These are phyloP conservation scores for Phalaenopsis equestris DNA, from an alignment of 106 monocot genomes.

Conservation along the genomic window DNA sequence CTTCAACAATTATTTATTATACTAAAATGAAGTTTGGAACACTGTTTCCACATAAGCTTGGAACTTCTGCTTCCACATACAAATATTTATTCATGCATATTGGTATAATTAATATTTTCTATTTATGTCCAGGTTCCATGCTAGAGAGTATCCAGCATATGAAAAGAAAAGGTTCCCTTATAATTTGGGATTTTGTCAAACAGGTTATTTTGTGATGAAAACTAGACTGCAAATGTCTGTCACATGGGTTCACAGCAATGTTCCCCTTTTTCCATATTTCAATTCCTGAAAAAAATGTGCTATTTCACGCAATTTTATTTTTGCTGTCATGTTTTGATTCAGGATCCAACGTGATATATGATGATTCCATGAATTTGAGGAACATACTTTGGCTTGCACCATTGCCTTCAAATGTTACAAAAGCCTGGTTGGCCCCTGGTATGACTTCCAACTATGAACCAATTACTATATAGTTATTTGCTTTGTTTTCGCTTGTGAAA, in stretches of 20 bases:
- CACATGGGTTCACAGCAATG: not conserved
- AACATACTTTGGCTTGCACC: slow-evolving; percentile 97
- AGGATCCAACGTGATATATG: slow-evolving; percentile 77
- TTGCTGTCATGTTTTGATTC: slow-evolving; percentile 3
- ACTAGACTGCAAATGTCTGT: not conserved
- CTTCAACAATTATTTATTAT: not conserved
- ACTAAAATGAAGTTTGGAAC: not conserved
- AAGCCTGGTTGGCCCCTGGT: slow-evolving; percentile 83
- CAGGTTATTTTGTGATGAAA: slow-evolving; percentile 25
- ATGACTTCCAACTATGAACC: slow-evolving; percentile 12
- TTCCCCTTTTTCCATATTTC: not conserved
- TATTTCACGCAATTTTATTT: not conserved
- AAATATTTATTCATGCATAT: not conserved
- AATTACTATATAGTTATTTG: not conserved
- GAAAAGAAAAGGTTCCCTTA: slow-evolving; percentile 64
- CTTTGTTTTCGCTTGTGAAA: not conserved
- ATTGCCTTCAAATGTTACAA: slow-evolving; percentile 53
- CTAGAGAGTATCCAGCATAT: slow-evolving; percentile 94
- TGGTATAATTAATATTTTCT: not conserved
- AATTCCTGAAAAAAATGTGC: not conserved
- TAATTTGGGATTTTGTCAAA: slow-evolving; percentile 82
- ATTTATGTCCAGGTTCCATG: slow-evolving; percentile 68
- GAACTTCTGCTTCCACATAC: not conserved
- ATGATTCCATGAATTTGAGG: slow-evolving; percentile 87
- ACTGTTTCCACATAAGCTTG: not conserved